Conservation (phyloP, 805 yeast genomes). For the Kodamaea laetipori region DNA sequence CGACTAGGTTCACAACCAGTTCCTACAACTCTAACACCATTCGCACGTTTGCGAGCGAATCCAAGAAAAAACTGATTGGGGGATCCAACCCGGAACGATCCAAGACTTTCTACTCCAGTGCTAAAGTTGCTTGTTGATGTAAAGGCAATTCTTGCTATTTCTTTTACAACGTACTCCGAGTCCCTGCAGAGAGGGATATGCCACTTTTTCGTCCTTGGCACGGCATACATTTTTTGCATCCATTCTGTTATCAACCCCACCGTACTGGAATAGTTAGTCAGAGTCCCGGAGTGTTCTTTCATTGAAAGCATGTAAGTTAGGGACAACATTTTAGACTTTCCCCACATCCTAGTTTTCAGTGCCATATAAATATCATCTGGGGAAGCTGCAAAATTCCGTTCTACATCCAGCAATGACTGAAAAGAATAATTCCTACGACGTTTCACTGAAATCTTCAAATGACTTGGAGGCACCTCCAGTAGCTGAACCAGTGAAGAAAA, state of each 20-base stretch:
- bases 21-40: too few species aligned
- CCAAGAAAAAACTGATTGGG: too few species aligned
- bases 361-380: not conserved
- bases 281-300: conserved; percentile 1
- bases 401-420: conserved; percentile 1
- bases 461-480: not conserved
- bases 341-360: not conserved
- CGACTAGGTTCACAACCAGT: too few species aligned
- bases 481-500: conserved; percentile 6
- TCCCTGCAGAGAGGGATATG: not conserved
- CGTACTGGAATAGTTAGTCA: not conserved
- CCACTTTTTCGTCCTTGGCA: not conserved
- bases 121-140: too few species aligned
- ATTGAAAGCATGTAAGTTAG: too few species aligned
- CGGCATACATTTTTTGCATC: conserved; percentile 4
- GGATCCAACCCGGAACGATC: conserved; percentile 1
- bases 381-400: not conserved
- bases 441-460: not conserved
- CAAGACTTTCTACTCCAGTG: not conserved
- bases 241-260: not conserved
- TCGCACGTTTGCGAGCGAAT: too few species aligned
- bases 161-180: not conserved
- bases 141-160: too few species aligned
- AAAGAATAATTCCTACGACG: conserved; percentile 3
- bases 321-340: not conserved